Base-by-base conservation (phyloP, 2,329 filamentous ascomycete genomes). In the Podosphaera xanthii region DNA sequence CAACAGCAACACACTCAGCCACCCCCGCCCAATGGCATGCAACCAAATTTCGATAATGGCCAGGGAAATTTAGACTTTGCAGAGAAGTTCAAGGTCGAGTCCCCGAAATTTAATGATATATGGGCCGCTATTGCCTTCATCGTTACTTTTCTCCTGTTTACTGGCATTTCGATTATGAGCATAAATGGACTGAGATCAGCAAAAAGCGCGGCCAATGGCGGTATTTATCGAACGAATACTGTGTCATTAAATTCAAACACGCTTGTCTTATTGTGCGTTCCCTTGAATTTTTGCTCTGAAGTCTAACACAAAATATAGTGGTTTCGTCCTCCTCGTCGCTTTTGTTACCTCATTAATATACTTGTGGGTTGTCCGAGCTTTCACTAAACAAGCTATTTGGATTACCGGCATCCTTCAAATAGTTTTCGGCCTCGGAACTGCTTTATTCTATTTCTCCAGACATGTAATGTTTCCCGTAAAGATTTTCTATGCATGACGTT, bases 301-400 rank as follows among this genome's bases (percentile, higher is more conserved):
- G 22, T 22, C 22, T 22, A 22, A 42, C 42, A 10, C 22, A 22
- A 22, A 22, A 22, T 22, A 22, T 53, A 69, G 66, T 70, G 77
- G 80, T 40, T 90, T 94, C 69, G 80, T 86, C 6, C 76, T 96
- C 6, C 79, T 74, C 14, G 76, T 89, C 46, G 86, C 88, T 4
- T 76, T 90, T 31, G 76, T 87, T 1, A 73, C 95, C 49, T 90
- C 86, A 42, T 86, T 81, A 67, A 75, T 72, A 31, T 97, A 96
- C 69, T 81, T 96, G 65, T 80, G 81, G 71, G 70, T 83, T 1
- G 86, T 87, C 5, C 81, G 88, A 59, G 72, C 79, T 54, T 91
- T 91, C 64, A 89, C 90, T 2, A 94, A 92, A 72, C 80, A 87
- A 53, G 89, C 95, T 65, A 94, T 96, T 69, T 96, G 88, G 87